phyloP scores from a whole-genome alignment of 1,284 basidiomycete species.

The Apiotrichum porosum region DNA sequence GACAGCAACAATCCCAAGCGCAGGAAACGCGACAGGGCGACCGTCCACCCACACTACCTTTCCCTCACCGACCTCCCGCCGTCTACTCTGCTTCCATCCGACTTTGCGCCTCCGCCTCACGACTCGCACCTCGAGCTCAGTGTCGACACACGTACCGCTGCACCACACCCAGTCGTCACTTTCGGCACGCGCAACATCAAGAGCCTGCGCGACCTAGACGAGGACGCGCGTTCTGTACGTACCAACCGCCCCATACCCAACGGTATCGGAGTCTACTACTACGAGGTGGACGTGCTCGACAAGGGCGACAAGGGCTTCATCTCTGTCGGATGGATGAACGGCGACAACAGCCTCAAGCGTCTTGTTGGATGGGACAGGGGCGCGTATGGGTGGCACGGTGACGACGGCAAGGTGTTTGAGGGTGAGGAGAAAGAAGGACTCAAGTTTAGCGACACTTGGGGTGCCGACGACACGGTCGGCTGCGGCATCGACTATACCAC shows the following conservation, averaged over 20 bases:
- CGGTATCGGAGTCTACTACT: constrained; percentile 83
- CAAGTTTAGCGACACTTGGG: constrained; percentile 61
- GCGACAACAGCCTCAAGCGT: constrained; percentile 61
- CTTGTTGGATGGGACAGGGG: constrained; percentile 83
- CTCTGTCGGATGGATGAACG: constrained; percentile 64
- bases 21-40: neutral
- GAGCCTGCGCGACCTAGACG: constrained; percentile 52
- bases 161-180: constrained; percentile 25
- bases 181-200: constrained; percentile 47
- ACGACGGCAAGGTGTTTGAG: constrained; percentile 75
- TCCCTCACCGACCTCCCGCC: constrained; percentile 2
- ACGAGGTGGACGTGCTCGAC: constrained; percentile 67
- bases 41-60: constrained; percentile 39
- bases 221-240: constrained; percentile 73
- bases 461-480: constrained; percentile 78
- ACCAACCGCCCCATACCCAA: constrained; percentile 69
- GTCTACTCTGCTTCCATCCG: constrained; percentile 8
- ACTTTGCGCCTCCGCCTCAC: no score
- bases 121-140: constrained; percentile 8
- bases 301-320: constrained; percentile 69
- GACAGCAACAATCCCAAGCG: constrained; percentile 3
- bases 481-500: constrained; percentile 83
- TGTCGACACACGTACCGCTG: neutral
- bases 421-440: constrained; percentile 63
- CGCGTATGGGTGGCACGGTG: constrained; percentile 94